Evolutionary conservation across 2,329 filamentous ascomycete species (phyloP), one percentile per base, ranked within the genome.

Genomic region (Fusarium nurragi): DNA sequence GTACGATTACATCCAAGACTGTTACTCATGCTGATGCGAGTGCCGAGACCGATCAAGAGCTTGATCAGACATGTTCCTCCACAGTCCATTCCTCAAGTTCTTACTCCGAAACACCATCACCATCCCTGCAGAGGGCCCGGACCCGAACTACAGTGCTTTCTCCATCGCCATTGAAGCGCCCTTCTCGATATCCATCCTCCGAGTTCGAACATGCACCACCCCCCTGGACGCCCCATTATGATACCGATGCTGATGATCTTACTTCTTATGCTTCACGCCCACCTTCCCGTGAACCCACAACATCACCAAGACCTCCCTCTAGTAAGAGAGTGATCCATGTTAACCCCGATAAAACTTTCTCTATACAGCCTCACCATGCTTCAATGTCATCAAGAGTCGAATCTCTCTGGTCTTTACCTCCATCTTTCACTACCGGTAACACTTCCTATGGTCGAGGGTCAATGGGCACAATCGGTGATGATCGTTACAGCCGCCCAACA

Each of bases 331-430:
- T 81, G 26, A 80, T 88, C 57, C 80, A 79, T 50, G 75, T 88
- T 25, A 79, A 87, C 66, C 73, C 84, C 7, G 83, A 88, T 73
- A 86, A 86, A 74, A 88, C 85, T 6, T 88, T 88, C 67, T 85
- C 84, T 16, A 74, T 87, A 54, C 62, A 80, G 62, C 75, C 74
- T 72, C 69, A 81, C 39, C 57, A 71, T n/a, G 55, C 59, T 32
- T 70, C 72, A 12, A 55, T 65, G 13, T 74, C 72, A 7, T 77
- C 74, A 11, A 66, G 69, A 54, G 68, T 72, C 14, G 64, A 73
- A n/a, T 76, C 75, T 18, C 60, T 73, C 18, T 72, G 73, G 64
- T 83, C 83, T 11, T 75, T 79, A 30, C 77, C 75, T 16, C 72
- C 80, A 43, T 84, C 81, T 34, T 78, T 79, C 37, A 80, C 83